Base-by-base conservation (phyloP, 108 stramenopile species). In the Cyclotella kingstonii region DNA sequence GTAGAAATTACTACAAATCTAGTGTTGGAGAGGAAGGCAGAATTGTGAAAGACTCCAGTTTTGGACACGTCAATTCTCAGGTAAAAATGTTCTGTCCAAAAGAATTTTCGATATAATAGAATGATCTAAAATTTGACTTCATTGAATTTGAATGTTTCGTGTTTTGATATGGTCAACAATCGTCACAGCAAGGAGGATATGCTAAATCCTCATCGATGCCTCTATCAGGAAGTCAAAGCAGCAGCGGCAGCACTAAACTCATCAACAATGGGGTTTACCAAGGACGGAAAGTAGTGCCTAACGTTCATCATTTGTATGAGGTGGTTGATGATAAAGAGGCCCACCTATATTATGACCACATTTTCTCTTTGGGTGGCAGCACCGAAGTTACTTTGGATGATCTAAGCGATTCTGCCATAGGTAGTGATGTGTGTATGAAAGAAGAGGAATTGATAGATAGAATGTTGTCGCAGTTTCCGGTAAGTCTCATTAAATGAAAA, bases 391-490 rank as follows among this genome's bases (percentile, higher is more conserved):
- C 22, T 4, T 23, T 22, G 6, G 9, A 11, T 6, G 27, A 6
- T 25, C 39, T 18, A 36, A 54, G 18, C 4, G 19, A 40, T 31
- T 31, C 18, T 2, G 66, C 26, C 28, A 47, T 19, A 30, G 26
- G 43, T 56, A 35, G 43, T 48, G 25, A 28, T 18, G 62, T 34
- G n/a, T 47, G 31, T 28, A 21, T 58, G 36, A 77, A 76, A 21
- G 84, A 85, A 33, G 85, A 88, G 58, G 85, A 83, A 43, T 17
- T 78, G 30, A 86, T 85, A 3, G 81, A 79, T 57, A 54, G 70
- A 25, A 59, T 85, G 73, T 65, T 91, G 22, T 73, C 85, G 21
- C 87, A 91, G 47, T 91, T 91, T 77, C 90, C 90, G 1, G 70
- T 69, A 30, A 69, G 68, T 69, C 28, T 46, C 28, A 18, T 22